A percentile compares a stretch with the other conserved stretches of the same genome.
Evolutionary conservation across 306 rosid species (phyloP).

Genomic region (Vicia sativa): DNA sequence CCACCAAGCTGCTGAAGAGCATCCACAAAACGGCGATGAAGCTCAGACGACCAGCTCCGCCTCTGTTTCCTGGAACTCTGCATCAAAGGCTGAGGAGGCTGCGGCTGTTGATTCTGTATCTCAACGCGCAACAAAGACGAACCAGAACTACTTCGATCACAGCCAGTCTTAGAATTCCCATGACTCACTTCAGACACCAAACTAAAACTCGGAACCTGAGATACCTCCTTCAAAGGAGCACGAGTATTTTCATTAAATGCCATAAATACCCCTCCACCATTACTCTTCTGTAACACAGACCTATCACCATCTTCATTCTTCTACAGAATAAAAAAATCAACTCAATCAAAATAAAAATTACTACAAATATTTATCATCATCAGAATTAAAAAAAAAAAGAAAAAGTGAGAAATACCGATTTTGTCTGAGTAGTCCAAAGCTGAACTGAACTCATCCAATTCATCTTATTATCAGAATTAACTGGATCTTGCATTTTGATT

Average conservation of each 20-base stretch:
- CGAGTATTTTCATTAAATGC: conserved; percentile 44
- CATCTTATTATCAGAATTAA: conserved; percentile 54
- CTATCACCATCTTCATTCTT: conserved; percentile 57
- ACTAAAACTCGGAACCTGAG: conserved; percentile 57
- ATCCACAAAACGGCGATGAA: conserved; percentile 75
- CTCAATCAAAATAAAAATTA: neutral
- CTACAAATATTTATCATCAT: too few relatives aligned
- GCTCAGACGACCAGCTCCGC: conserved; percentile 90
- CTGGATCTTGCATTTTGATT: conserved; percentile 44
- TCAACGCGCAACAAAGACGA: conserved; percentile 52
- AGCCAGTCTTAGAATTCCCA: conserved; percentile 41
- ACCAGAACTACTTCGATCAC: conserved; percentile 49
- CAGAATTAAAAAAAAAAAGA: neutral
- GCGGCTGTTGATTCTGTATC: conserved; percentile 47
- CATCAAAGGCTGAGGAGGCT: conserved; percentile 39
- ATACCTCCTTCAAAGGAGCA: conserved; percentile 42
- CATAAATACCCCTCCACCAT: conserved; percentile 50
- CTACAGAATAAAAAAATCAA: conserved; percentile 36
- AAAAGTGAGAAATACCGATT: conserved; percentile 37
- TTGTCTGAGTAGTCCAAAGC: conserved; percentile 59
- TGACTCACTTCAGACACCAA: conserved; percentile 52
- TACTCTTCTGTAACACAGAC: conserved; percentile 42
- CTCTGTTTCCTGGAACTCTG: conserved; percentile 71
- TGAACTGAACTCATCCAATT: conserved; percentile 68
- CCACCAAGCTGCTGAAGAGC: conserved; percentile 89